A percentile compares a stretch with the other conserved stretches of the same genome.
phyloP scores from a whole-genome alignment of 495 filamentous ascomycete genomes.

The Cercophora sp. region DNA sequence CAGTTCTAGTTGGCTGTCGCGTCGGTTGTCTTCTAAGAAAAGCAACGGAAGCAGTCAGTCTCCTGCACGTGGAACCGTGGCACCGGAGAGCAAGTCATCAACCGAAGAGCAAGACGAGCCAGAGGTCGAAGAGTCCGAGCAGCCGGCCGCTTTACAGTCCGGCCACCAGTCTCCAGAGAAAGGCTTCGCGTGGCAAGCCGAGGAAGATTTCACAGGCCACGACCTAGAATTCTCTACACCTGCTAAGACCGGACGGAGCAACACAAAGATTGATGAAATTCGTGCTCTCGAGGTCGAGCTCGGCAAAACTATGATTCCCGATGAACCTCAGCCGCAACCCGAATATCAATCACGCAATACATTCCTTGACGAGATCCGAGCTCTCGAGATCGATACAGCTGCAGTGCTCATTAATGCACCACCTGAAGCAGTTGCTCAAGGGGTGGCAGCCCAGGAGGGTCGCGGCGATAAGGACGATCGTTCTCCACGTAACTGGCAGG shows the following conservation, averaged over 20 bases:
- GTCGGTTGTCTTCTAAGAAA: constrained; percentile 23
- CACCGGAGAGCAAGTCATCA: too few relatives aligned
- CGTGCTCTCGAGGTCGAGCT: constrained; percentile 36
- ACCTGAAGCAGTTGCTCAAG: not conserved
- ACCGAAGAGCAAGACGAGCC: constrained; percentile 25
- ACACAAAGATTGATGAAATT: constrained; percentile 41
- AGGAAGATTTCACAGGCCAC: constrained; percentile 60
- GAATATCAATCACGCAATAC: constrained; percentile 14
- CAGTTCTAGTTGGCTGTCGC: constrained; percentile 20
- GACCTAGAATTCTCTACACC: constrained; percentile 59
- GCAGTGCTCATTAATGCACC: constrained; percentile 15
- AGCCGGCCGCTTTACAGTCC: constrained; percentile 32
- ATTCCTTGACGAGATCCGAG: constrained; percentile 49
- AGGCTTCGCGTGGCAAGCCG: constrained; percentile 52
- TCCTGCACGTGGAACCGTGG: too few relatives aligned
- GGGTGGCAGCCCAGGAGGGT: not conserved
- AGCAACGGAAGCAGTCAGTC: constrained; percentile 9
- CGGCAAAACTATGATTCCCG: too few relatives aligned
- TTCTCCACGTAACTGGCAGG: constrained; percentile 8
- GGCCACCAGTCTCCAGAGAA: constrained; percentile 42
- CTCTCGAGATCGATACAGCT: constrained; percentile 46
- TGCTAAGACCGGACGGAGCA: constrained; percentile 38
- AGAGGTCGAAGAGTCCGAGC: constrained; percentile 21
- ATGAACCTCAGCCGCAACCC: not conserved
- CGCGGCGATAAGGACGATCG: constrained; percentile 3